phyloP scores from a whole-genome alignment of 2,329 filamentous ascomycete genomes.

The Beauveria brongniartii region DNA sequence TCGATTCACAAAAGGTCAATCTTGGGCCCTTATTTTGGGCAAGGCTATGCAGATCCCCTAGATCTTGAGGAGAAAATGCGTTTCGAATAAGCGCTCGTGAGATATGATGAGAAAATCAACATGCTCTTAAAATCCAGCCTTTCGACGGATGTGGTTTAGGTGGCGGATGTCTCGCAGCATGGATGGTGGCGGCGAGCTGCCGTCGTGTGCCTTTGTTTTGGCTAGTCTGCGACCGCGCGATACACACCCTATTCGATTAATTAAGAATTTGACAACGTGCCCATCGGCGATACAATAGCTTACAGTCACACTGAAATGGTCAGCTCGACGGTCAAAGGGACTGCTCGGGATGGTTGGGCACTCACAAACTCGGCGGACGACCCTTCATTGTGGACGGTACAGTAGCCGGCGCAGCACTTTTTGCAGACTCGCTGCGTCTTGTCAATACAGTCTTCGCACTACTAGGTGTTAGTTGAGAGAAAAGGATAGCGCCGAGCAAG shows the following conservation, averaged over 20 bases:
- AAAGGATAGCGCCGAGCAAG: no score
- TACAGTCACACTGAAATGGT: conserved; percentile 20
- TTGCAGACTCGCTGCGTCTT: conserved; percentile 63
- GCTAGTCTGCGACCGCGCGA: conserved; percentile 21
- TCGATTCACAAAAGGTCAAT: not conserved
- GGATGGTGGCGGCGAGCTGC: not conserved
- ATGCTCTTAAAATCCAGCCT: not conserved
- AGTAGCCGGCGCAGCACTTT: conserved; percentile 72
- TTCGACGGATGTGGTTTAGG: conserved; percentile 7
- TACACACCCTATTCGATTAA: conserved; percentile 26
- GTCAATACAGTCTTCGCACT: conserved; percentile 71
- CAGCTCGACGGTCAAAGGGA: conserved; percentile 15
- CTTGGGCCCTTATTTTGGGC: not conserved
- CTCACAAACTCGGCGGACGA: conserved; percentile 56
- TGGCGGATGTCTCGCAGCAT: conserved; percentile 8
- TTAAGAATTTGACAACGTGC: not conserved
- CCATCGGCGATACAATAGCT: not conserved
- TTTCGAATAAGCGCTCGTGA: not conserved
- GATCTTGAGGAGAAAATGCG: not conserved
- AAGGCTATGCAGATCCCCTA: not conserved
- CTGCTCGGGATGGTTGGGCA: conserved; percentile 10
- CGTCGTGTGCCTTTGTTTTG: conserved; percentile 1
- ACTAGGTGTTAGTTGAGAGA: conserved; percentile 2
- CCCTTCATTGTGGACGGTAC: conserved; percentile 73
- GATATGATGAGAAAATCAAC: not conserved